phyloP scores from a whole-genome alignment of 202 grass and related monocot genomes.

The Setaria viridis region DNA sequence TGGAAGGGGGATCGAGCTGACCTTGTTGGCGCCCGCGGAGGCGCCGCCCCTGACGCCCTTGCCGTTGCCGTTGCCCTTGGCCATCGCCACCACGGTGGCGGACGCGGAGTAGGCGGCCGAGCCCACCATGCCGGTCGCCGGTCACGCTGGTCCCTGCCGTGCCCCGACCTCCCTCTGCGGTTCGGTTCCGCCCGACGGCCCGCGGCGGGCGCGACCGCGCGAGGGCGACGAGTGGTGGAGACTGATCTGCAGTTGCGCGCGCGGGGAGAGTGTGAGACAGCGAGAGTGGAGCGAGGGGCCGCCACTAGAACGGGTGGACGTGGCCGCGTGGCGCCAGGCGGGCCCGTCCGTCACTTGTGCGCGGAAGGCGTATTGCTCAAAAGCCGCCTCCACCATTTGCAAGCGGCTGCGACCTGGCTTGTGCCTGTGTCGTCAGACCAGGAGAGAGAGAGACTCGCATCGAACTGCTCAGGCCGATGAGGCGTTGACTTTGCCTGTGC shows the following conservation, averaged over 20 bases:
- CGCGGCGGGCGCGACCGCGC: no score
- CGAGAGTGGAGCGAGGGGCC: background rate
- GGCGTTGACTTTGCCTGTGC: background rate
- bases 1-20: slow-evolving; percentile 6
- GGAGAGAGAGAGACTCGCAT: no score
- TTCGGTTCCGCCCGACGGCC: background rate
- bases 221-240: slow-evolving; percentile 32
- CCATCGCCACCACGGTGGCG: slow-evolving; percentile 58
- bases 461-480: background rate
- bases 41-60: slow-evolving; percentile 32
- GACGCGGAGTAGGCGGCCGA: slow-evolving; percentile 50
- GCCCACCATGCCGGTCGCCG: slow-evolving; percentile 40
- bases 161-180: background rate
- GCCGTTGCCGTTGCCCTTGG: slow-evolving; percentile 44
- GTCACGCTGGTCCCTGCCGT: background rate
- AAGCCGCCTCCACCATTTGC: background rate
- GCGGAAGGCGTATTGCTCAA: background rate
- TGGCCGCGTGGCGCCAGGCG: no score
- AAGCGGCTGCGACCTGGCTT: no score
- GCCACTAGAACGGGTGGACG: background rate
- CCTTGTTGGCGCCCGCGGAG: slow-evolving; percentile 48
- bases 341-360: background rate
- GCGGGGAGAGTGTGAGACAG: background rate
- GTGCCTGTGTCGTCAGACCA: no score
- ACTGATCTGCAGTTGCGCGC: background rate